Percentiles rank a stretch among this genome's conserved stretches.
These are phyloP conservation scores for Diaporthe batatas DNA, from an alignment of 2,329 filamentous ascomycete genomes.

Conservation along the genomic window DNA sequence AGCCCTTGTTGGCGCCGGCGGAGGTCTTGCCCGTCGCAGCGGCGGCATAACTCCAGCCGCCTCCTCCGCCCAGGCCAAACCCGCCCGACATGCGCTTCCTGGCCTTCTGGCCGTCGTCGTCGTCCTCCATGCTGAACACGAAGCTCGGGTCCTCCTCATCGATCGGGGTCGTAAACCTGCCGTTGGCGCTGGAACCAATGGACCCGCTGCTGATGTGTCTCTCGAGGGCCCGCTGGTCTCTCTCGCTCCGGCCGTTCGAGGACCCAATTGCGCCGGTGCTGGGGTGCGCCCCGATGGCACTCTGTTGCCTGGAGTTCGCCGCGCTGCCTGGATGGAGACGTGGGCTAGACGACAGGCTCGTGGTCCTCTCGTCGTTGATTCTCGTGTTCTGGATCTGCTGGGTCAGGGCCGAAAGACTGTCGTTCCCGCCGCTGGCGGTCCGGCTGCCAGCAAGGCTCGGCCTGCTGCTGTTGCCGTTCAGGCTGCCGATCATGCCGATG, in stretches of 20 bases:
- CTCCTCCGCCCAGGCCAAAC: slow-evolving; percentile 50
- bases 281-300: slow-evolving; percentile 51
- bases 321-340: slow-evolving; percentile 65
- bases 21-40: slow-evolving; percentile 41
- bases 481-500: slow-evolving; percentile 52
- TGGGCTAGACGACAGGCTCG: slow-evolving; percentile 58
- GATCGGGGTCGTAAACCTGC: slow-evolving; percentile 73
- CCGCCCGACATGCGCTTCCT: slow-evolving; percentile 65
- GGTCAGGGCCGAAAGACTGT: slow-evolving; percentile 70
- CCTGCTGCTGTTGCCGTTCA: slow-evolving; percentile 51
- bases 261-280: slow-evolving; percentile 55
- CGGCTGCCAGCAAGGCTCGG: slow-evolving; percentile 58
- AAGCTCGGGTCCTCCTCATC: slow-evolving; percentile 75
- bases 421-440: slow-evolving; percentile 56
- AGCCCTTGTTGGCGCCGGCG: slow-evolving; percentile 31
- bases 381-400: slow-evolving; percentile 74
- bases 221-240: slow-evolving; percentile 61
- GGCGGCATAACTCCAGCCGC: slow-evolving; percentile 59
- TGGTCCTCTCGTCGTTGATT: slow-evolving; percentile 55
- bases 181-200: slow-evolving; percentile 65
- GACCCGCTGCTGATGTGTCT: slow-evolving; percentile 72
- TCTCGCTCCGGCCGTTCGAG: slow-evolving; percentile 53
- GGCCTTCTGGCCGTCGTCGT: slow-evolving; percentile 61
- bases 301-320: slow-evolving; percentile 52
- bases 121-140: slow-evolving; percentile 76